Base-by-base conservation (phyloP, 805 yeast species). In the Sugiyamaella boreocaroliniensis region DNA sequence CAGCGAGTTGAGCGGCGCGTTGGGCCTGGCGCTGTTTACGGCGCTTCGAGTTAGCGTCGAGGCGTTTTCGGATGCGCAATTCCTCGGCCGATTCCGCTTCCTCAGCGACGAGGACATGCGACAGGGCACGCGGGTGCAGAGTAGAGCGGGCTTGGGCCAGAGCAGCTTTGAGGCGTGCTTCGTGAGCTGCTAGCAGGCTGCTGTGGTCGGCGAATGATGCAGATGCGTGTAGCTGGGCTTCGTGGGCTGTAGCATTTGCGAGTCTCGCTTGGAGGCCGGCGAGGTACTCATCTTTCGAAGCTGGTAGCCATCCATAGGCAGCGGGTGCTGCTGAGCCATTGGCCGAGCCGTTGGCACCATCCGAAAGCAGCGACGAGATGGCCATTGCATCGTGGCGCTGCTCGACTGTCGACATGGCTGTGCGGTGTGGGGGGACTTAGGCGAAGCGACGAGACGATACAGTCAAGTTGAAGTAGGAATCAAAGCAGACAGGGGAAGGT, bases 311-410 rank as follows among this genome's bases (percentile, higher is more conserved):
- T 22, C 26, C 6, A 22, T 22, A 22, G 26, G 26, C 6, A 22
- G 26, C 6, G 6, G 26, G 26, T 4, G 26, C 26, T 4, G 26
- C 26, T 4, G 26, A 22, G 26, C 26, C 26, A 22, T 22, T 22
- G 6, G 26, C 18, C 19, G 43, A 41, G 22, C 22, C 43, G 11
- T 19, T 16, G 48, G 22, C 29, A 14, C 37, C 37, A 32, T 43
- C 52, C 2, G 47, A 29, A 26, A 49, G 32, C 18, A 49, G 29
- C 19, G 43, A 42, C 37, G 52, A 49, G 20, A 49, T 49, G 12
- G 52, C 40, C 52, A 49, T 49, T 16, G 52, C 52, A 26, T 49
- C 52, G 18, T 47, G 52, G 4, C 52, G 42, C 50, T 48, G 45
- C 15, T 32, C 37, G 37, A 32, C 11, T 11, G 37, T 9, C 37